A percentile compares a stretch with the other conserved stretches of the same genome.
These are phyloP conservation scores for Meripilus lineatus DNA, from an alignment of 1,284 basidiomycete species.

Conservation along the genomic window DNA sequence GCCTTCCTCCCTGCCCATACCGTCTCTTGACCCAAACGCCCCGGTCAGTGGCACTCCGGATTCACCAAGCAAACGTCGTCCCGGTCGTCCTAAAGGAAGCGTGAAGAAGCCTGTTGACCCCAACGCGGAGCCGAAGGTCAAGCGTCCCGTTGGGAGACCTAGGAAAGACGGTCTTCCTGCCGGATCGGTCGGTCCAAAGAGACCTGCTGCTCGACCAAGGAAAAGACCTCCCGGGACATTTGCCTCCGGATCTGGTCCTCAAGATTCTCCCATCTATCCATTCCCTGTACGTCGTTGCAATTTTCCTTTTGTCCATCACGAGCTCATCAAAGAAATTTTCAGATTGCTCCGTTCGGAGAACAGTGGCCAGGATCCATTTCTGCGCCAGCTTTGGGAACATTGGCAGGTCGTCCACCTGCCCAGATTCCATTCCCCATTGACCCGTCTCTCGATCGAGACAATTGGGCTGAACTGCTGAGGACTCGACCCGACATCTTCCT, in stretches of 20 bases:
- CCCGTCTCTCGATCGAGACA: slow-evolving; percentile 47
- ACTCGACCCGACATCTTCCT: slow-evolving; percentile 53
- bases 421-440: slow-evolving; percentile 36
- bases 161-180: slow-evolving; percentile 56
- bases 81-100: slow-evolving; percentile 47
- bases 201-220: slow-evolving; percentile 29
- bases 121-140: slow-evolving; percentile 37
- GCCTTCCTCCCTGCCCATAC: background rate
- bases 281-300: slow-evolving; percentile 14
- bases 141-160: slow-evolving; percentile 51
- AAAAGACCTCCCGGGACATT: slow-evolving; percentile 36
- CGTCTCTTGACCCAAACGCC: slow-evolving; percentile 7
- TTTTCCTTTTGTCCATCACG: slow-evolving; percentile 4
- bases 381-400: slow-evolving; percentile 29
- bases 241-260: slow-evolving; percentile 18
- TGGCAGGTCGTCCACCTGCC: slow-evolving; percentile 23
- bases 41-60: no score
- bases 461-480: slow-evolving; percentile 55
- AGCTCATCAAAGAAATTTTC: no score
- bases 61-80: slow-evolving; percentile 34
- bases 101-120: slow-evolving; percentile 44
- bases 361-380: slow-evolving; percentile 27
- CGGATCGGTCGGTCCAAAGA: slow-evolving; percentile 39
- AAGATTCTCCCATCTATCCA: background rate
- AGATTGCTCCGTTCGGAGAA: slow-evolving; percentile 14